Conservation (phyloP, 129 eudicot genomes). For the Flaveria ramosissima region DNA sequence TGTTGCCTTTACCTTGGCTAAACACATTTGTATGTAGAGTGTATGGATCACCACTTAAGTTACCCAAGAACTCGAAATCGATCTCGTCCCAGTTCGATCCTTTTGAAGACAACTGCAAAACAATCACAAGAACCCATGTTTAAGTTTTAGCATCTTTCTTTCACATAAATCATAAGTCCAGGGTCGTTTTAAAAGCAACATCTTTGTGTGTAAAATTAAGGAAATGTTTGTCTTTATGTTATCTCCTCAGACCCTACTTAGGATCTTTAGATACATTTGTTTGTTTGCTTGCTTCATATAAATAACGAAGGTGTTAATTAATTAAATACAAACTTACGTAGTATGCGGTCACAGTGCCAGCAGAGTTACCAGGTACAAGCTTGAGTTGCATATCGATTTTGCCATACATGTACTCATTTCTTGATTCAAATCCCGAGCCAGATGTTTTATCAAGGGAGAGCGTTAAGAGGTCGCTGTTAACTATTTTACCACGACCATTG, state of each 20-base stretch:
- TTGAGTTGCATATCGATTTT: conserved; percentile 69
- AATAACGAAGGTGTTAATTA: neutral
- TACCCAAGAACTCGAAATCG: conserved; percentile 69
- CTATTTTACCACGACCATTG: conserved; percentile 59
- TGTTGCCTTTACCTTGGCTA: conserved; percentile 70
- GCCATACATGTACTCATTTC: conserved; percentile 58
- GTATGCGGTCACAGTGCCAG: conserved; percentile 76
- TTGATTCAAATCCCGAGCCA: conserved; percentile 70
- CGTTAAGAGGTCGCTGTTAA: conserved; percentile 55
- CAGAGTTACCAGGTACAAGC: conserved; percentile 73
- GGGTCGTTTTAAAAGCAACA: no score
- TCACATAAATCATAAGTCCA: neutral
- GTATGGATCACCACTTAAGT: conserved; percentile 63
- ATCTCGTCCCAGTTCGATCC: conserved; percentile 59
- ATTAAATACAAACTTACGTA: conserved; percentile 43
- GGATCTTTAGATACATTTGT: no score
- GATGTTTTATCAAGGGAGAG: conserved; percentile 61
- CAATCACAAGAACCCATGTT: neutral
- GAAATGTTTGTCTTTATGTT: no score
- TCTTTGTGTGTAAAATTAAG: no score
- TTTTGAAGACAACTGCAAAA: conserved; percentile 60
- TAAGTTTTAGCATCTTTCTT: neutral
- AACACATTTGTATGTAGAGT: conserved; percentile 61
- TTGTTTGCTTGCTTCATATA: no score
- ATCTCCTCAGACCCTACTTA: no score